Evolutionary conservation across 164 flowering plant genomes (phyloP).

Genomic region (Stephania cephalantha): DNA sequence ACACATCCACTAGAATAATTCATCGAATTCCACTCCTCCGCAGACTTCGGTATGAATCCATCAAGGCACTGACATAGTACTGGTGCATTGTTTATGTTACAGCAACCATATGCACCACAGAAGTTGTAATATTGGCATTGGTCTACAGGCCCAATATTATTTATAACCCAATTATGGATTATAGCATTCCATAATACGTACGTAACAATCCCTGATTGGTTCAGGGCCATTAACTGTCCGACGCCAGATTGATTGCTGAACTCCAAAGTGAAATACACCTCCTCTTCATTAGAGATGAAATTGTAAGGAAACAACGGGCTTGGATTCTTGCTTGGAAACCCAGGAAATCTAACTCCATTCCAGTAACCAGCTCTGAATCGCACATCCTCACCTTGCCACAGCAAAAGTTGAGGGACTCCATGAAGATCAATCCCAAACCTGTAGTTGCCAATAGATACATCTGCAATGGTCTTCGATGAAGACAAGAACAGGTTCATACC

Average conservation of each 20-base stretch:
- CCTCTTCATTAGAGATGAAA: slow-evolving; percentile 11
- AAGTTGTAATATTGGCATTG: slow-evolving; percentile 2
- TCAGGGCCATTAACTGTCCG: slow-evolving; percentile 7
- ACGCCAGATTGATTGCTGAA: slow-evolving; percentile 7
- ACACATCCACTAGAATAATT: slow-evolving; percentile 7
- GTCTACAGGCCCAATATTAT: slow-evolving; percentile 6
- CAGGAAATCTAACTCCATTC: slow-evolving; percentile 27
- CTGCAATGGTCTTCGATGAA: slow-evolving; percentile 34
- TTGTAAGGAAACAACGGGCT: neutral
- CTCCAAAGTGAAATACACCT: slow-evolving; percentile 19
- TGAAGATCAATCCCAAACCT: slow-evolving; percentile 15
- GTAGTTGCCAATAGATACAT: slow-evolving; percentile 29
- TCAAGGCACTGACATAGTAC: slow-evolving; percentile 5
- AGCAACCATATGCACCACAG: slow-evolving; percentile 7
- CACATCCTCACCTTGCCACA: slow-evolving; percentile 7
- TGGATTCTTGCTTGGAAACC: slow-evolving; percentile 10
- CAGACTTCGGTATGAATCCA: slow-evolving; percentile 4
- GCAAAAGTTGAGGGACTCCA: slow-evolving; percentile 23
- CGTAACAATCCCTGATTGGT: neutral
- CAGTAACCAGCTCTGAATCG: slow-evolving; percentile 23
- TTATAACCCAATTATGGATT: slow-evolving; percentile 1
- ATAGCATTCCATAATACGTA: slow-evolving; percentile 9
- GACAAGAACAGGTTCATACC: slow-evolving; percentile 18
- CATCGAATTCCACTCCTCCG: neutral
- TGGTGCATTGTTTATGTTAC: neutral